Percentiles rank a stretch among this genome's conserved stretches.
Evolutionary conservation across 805 yeast genomes (phyloP).

Genomic region (Metschnikowia henanensis): DNA sequence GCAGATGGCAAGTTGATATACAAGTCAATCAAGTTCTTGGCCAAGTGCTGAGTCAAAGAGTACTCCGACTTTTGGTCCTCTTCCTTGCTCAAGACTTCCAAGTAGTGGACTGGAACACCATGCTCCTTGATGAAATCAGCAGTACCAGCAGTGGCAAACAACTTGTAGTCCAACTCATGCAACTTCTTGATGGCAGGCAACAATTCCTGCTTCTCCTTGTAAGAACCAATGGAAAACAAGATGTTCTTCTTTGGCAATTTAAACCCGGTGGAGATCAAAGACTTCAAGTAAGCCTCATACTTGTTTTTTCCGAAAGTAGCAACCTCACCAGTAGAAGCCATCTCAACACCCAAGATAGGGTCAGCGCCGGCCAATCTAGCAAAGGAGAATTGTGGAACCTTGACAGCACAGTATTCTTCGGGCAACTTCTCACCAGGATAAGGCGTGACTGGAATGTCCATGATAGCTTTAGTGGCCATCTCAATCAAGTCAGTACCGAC

Average conservation of each 20-base stretch:
- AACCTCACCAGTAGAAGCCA: constrained; percentile 99
- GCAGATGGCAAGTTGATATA: constrained; percentile 96
- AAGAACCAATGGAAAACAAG: constrained; percentile 92
- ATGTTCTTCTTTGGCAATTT: constrained; percentile 93
- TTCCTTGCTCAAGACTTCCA: constrained; percentile 78
- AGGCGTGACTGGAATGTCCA: constrained; percentile 83
- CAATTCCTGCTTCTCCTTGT: constrained; percentile 91
- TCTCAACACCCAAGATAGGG: constrained; percentile 96
- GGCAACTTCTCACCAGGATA: constrained; percentile 91
- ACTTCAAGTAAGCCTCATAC: constrained; percentile 95
- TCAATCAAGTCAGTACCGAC: constrained; percentile 96
- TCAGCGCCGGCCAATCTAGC: constrained; percentile 97
- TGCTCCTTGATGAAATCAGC: constrained; percentile 98
- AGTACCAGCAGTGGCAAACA: constrained; percentile 98
- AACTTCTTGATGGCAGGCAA: constrained; percentile 83
- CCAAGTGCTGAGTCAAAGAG: constrained; percentile 94
- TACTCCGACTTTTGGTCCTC: constrained; percentile 88
- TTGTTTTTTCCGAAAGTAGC: constrained; percentile 96
- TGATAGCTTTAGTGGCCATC: constrained; percentile 94
- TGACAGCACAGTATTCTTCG: constrained; percentile 91
- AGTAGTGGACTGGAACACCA: constrained; percentile 88
- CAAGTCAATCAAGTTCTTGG: constrained; percentile 93
- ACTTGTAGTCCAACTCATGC: constrained; percentile 79
- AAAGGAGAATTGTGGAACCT: constrained; percentile 97
- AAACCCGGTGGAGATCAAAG: constrained; percentile 94